Evolutionary conservation across 306 rosid species (phyloP), one percentile per base, ranked within the genome.

Genomic region (Gastrolobium bilobum): DNA sequence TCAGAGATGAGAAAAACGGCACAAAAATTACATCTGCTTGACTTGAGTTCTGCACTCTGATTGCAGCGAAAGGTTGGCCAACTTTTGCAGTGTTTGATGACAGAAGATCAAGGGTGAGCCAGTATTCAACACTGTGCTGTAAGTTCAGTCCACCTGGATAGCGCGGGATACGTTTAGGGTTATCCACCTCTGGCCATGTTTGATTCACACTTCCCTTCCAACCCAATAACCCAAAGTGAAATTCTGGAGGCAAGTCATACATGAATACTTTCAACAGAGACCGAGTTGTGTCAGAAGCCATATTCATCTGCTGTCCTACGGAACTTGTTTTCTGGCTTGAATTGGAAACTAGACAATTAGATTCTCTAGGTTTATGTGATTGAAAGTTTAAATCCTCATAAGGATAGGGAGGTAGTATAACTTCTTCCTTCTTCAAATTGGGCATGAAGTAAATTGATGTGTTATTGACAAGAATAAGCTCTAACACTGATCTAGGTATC

Each of bases 31-130:
- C 80, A 83, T 96, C 96, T 8, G 98, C 99, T 81, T 84, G 86
- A 76, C 94, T 96, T 73, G 99, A 84, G 84, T 87, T 84, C 68
- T 81, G 80, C 82, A 93, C 98, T 81, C 97, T 91, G 73, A 93
- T 78, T 54, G 88, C 92, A 10, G 85, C 75, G 78, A 91, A 86
- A 43, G 94, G 88, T 72, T 86, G 58, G 33, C 64, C 69, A 30
- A 81, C 62, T 65, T 83, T 75, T 2, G 78, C 79, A 8, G 52
- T 46, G 35, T 89, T 71, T 3, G 96, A 91, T 0, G 89, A 85
- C 7, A 96, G 73, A 87, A 96, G 96, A 91, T 91, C 98, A 79
- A 96, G 99, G 38, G 96, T 93, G 79, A 93, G 94, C 99, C 99
- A 95, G 59, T 96, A 93, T 35, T 90, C 99, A 6, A 90, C 62